Percentiles rank a stretch among this genome's conserved stretches.
These are phyloP conservation scores for Echites panduratus DNA, from an alignment of 257 asterid genomes.

Conservation along the genomic window DNA sequence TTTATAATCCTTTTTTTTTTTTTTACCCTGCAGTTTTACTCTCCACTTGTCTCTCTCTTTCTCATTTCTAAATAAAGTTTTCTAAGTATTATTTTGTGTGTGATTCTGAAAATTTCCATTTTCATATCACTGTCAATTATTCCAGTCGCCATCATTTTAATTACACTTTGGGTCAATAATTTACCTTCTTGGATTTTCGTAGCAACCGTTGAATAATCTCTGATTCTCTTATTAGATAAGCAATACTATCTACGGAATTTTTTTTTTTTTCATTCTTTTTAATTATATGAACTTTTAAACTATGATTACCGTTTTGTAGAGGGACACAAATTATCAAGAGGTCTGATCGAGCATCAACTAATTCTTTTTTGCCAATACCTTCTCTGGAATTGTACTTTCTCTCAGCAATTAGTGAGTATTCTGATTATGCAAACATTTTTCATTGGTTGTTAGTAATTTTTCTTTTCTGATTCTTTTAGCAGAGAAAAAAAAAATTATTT, in stretches of 20 bases:
- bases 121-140: background rate
- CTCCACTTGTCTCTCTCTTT: background rate
- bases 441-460: background rate
- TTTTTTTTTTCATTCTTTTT: background rate
- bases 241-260: background rate
- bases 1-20: background rate
- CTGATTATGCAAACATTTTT: background rate
- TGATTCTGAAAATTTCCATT: background rate
- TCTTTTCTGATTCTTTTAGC: background rate
- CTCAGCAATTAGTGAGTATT: background rate
- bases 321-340: background rate
- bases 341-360: slow-evolving; percentile 6
- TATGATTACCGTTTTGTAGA: background rate
- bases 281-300: background rate
- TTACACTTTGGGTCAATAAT: background rate
- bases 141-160: background rate
- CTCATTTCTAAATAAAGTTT: background rate
- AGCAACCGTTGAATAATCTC: background rate
- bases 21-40: too few species aligned
- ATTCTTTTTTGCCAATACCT: background rate
- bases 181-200: background rate
- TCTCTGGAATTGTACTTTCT: background rate
- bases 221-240: background rate
- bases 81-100: background rate
- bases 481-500: background rate